Conservation (phyloP, 768 basidiomycete species). For the Tricholoma bakamatsutake region DNA sequence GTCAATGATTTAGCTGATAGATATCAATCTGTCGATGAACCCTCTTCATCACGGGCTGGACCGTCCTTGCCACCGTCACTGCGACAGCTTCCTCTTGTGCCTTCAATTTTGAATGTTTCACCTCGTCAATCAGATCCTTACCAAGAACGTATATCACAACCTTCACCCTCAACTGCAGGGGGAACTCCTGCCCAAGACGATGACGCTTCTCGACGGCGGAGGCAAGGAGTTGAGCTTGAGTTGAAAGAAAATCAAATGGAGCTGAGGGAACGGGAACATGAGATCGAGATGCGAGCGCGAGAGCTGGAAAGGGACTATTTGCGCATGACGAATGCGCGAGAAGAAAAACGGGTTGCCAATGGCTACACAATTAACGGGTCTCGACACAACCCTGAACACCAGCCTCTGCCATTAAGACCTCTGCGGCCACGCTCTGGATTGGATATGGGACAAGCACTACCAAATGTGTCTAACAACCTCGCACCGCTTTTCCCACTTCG, state of each 20-base stretch:
- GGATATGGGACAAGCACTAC: background rate
- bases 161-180: constrained; percentile 9
- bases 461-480: constrained; percentile 6
- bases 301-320: constrained; percentile 56
- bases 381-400: constrained; percentile 7
- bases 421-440: constrained; percentile 16
- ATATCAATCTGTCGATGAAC: constrained; percentile 44
- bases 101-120: constrained; percentile 16
- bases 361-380: constrained; percentile 13
- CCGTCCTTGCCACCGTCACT: constrained; percentile 28
- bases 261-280: constrained; percentile 47
- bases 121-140: constrained; percentile 18
- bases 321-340: constrained; percentile 31
- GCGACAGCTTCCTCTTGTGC: constrained; percentile 15
- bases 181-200: constrained; percentile 18
- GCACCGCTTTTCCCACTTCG: constrained; percentile 2
- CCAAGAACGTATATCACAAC: constrained; percentile 4
- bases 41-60: constrained; percentile 33
- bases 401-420: constrained; percentile 26
- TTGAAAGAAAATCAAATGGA: constrained; percentile 50
- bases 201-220: constrained; percentile 23
- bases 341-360: constrained; percentile 15
- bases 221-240: constrained; percentile 42
- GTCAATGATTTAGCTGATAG: constrained; percentile 60
- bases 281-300: constrained; percentile 44